These are phyloP conservation scores for Cyberlindnera petersonii DNA, from an alignment of 805 yeast genomes.

Conservation along the genomic window DNA sequence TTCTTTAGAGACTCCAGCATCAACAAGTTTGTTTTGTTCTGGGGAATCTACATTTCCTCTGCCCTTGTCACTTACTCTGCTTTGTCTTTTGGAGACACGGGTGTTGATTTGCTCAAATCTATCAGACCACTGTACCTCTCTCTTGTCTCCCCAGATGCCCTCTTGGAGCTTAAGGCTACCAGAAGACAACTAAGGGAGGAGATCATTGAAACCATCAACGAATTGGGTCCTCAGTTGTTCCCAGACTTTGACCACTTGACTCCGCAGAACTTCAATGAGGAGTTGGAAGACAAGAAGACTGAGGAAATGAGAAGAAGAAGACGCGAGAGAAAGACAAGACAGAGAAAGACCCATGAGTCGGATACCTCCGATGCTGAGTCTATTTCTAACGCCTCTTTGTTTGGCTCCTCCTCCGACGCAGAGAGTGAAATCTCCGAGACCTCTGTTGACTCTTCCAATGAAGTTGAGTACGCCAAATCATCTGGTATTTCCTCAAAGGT, in stretches of 20 bases:
- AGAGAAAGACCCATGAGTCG: slow-evolving; percentile 8
- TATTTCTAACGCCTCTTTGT: slow-evolving; percentile 37
- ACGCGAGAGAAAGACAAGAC: slow-evolving; percentile 25
- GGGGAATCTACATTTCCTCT: slow-evolving; percentile 57
- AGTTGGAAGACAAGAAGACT: slow-evolving; percentile 34
- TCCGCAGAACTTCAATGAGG: slow-evolving; percentile 28
- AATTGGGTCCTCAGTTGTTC: slow-evolving; percentile 77
- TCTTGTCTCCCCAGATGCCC: slow-evolving; percentile 52
- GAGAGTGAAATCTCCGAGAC: slow-evolving; percentile 30
- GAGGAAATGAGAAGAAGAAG: slow-evolving; percentile 36
- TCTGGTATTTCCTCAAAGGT: slow-evolving; percentile 26
- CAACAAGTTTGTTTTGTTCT: slow-evolving; percentile 29
- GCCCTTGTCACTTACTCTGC: slow-evolving; percentile 85
- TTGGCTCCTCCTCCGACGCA: slow-evolving; percentile 39
- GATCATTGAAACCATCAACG: slow-evolving; percentile 76
- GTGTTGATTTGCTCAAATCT: slow-evolving; percentile 83
- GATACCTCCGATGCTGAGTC: slow-evolving; percentile 41
- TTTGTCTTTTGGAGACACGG: slow-evolving; percentile 85
- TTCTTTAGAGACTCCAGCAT: slow-evolving; percentile 31
- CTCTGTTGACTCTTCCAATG: slow-evolving; percentile 19
- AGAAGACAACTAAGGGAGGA: slow-evolving; percentile 63
- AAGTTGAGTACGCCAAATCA: slow-evolving; percentile 15
- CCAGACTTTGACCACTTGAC: slow-evolving; percentile 67
- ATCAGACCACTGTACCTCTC: slow-evolving; percentile 75
- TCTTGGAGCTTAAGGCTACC: slow-evolving; percentile 54